A percentile compares a stretch with the other conserved stretches of the same genome.
Evolutionary conservation across 2,329 filamentous ascomycete genomes (phyloP).

Genomic region (Diplocarpon rosae): DNA sequence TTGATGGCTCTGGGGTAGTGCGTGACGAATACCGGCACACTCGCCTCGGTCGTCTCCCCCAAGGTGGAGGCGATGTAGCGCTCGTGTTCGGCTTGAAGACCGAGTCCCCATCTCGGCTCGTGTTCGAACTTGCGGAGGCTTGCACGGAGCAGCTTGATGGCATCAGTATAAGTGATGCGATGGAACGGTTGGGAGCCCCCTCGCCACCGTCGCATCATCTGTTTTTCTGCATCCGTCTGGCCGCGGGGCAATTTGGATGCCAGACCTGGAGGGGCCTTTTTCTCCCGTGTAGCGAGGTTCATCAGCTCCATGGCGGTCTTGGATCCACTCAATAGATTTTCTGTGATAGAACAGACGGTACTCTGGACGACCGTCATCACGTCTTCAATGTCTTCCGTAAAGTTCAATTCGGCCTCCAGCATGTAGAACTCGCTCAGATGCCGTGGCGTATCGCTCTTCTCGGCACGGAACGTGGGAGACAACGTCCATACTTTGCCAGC

Average conservation of each 20-base stretch:
- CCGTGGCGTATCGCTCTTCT: conserved; percentile 83
- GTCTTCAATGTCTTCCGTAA: conserved; percentile 55
- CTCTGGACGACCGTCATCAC: conserved; percentile 75
- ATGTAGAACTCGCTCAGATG: conserved; percentile 98
- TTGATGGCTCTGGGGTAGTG: conserved; percentile 85
- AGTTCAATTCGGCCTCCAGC: conserved; percentile 85
- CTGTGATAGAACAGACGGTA: conserved; percentile 52
- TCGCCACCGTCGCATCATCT: conserved; percentile 60
- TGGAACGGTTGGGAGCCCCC: conserved; percentile 60
- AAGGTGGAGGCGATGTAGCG: conserved; percentile 66
- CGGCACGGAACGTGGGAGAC: conserved; percentile 87
- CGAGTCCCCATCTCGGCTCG: conserved; percentile 57
- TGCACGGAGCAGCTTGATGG: conserved; percentile 56
- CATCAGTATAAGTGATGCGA: conserved; percentile 71
- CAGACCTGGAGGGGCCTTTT: background rate
- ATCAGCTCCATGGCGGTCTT: conserved; percentile 42
- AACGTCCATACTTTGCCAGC: conserved; percentile 88
- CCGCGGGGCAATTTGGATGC: background rate
- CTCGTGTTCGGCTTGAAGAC: conserved; percentile 87
- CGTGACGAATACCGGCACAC: conserved; percentile 74
- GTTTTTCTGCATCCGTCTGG: conserved; percentile 18
- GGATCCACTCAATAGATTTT: conserved; percentile 28
- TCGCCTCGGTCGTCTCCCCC: conserved; percentile 23
- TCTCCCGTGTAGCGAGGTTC: background rate
- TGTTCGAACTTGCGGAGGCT: conserved; percentile 53